Evolutionary conservation across 2,329 filamentous ascomycete genomes (phyloP).

Genomic region (Xylaria sp.): DNA sequence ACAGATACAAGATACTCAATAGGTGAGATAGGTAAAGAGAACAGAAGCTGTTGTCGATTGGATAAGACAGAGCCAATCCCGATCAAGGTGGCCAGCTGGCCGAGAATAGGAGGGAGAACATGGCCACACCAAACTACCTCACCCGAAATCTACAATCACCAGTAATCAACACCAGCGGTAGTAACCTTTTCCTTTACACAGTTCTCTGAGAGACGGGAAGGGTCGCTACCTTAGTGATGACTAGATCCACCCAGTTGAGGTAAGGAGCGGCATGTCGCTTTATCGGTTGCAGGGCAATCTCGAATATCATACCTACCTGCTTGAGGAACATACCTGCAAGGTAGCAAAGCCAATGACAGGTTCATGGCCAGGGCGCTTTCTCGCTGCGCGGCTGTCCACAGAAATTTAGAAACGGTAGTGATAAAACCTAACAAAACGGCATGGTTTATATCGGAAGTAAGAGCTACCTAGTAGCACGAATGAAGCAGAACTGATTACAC

Average conservation of each 20-base stretch:
- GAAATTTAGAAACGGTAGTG: too few relatives aligned
- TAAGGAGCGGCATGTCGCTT: slow-evolving; percentile 8
- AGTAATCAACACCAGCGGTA: neutral
- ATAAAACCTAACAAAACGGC: too few relatives aligned
- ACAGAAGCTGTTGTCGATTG: neutral
- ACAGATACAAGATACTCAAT: neutral
- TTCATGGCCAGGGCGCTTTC: too few relatives aligned
- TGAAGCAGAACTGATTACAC: too few relatives aligned
- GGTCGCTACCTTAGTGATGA: neutral
- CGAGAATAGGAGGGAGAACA: neutral
- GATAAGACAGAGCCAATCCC: neutral
- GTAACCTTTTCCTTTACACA: neutral
- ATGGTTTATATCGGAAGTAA: too few relatives aligned
- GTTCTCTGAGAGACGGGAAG: neutral
- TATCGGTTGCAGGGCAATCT: neutral
- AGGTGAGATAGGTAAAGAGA: neutral
- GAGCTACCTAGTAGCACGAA: too few relatives aligned
- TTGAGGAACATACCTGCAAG: neutral
- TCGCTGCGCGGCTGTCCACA: too few relatives aligned
- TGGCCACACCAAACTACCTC: neutral
- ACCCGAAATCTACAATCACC: neutral
- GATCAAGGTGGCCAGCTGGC: neutral
- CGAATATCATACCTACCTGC: neutral
- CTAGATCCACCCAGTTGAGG: neutral
- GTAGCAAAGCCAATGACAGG: neutral